Percentiles rank a stretch among this genome's conserved stretches.
phyloP scores from a whole-genome alignment of 768 basidiomycete genomes.

The Chalciporus chontae region DNA sequence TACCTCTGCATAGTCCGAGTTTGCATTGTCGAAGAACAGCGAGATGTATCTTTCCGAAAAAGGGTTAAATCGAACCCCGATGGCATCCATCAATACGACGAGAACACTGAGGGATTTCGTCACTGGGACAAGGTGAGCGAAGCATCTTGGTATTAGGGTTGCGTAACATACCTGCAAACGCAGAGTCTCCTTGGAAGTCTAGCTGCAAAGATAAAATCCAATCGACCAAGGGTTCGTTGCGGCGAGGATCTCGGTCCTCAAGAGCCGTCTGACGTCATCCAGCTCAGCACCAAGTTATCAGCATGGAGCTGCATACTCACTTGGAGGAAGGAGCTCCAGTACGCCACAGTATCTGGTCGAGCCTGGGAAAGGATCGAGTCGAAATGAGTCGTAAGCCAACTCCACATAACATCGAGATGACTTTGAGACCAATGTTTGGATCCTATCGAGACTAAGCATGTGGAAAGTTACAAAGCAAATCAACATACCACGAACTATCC shows the following conservation, averaged over 20 bases:
- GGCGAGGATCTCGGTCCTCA: conserved; percentile 73
- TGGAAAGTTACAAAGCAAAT: neutral
- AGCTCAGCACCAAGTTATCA: conserved; percentile 4
- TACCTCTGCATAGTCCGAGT: conserved; percentile 86
- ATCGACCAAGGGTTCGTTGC: conserved; percentile 65
- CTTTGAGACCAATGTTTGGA: conserved; percentile 79
- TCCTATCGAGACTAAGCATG: conserved; percentile 39
- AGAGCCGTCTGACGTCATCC: conserved; percentile 43
- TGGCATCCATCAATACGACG: conserved; percentile 60
- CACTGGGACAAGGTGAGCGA: conserved; percentile 44
- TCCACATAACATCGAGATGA: conserved; percentile 57
- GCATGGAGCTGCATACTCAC: conserved; percentile 1
- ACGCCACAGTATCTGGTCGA: conserved; percentile 77
- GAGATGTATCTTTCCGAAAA: conserved; percentile 66
- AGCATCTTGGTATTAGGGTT: neutral
- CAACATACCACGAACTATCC: conserved; percentile 64
- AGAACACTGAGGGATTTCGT: conserved; percentile 70
- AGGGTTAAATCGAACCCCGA: conserved; percentile 64
- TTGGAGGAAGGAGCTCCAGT: conserved; percentile 69
- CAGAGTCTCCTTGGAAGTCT: conserved; percentile 82
- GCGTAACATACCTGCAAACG: conserved; percentile 65
- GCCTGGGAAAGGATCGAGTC: conserved; percentile 67
- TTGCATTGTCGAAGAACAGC: conserved; percentile 69
- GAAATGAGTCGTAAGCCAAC: conserved; percentile 63
- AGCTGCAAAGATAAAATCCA: conserved; percentile 75